Conservation (phyloP, 805 yeast genomes). For the Barnettozyma salicaria region DNA sequence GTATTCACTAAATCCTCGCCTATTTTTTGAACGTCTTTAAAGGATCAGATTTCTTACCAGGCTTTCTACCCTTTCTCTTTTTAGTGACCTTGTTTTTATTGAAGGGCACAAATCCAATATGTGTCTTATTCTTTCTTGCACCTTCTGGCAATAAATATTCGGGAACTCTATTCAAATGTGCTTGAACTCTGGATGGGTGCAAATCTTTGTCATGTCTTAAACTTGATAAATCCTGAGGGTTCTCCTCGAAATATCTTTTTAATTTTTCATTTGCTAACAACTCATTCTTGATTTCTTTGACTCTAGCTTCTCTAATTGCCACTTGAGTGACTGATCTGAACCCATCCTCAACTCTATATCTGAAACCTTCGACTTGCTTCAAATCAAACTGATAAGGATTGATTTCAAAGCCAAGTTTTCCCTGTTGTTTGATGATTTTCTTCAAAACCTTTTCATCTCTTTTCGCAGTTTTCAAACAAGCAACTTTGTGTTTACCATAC, state of each 20-base stretch:
- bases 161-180: slow-evolving; percentile 87
- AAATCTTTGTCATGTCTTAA: slow-evolving; percentile 89
- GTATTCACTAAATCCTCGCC: slow-evolving; percentile 1
- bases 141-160: slow-evolving; percentile 82
- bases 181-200: slow-evolving; percentile 75
- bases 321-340: slow-evolving; percentile 89
- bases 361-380: slow-evolving; percentile 89
- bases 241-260: slow-evolving; percentile 93
- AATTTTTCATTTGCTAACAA: slow-evolving; percentile 82
- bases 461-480: slow-evolving; percentile 63
- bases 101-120: slow-evolving; percentile 71
- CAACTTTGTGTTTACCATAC: slow-evolving; percentile 83
- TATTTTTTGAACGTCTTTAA: slow-evolving; percentile 45
- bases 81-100: slow-evolving; percentile 45
- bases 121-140: slow-evolving; percentile 49
- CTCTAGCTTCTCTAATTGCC: slow-evolving; percentile 88
- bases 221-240: slow-evolving; percentile 86
- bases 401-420: slow-evolving; percentile 63
- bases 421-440: slow-evolving; percentile 72
- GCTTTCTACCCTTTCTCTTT: slow-evolving; percentile 32
- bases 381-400: slow-evolving; percentile 88
- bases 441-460: slow-evolving; percentile 81
- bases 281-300: slow-evolving; percentile 83
- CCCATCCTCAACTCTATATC: slow-evolving; percentile 95
- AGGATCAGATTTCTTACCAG: slow-evolving; percentile 52